Conservation (phyloP, 257 asterid genomes). For the Linaria vulgaris region DNA sequence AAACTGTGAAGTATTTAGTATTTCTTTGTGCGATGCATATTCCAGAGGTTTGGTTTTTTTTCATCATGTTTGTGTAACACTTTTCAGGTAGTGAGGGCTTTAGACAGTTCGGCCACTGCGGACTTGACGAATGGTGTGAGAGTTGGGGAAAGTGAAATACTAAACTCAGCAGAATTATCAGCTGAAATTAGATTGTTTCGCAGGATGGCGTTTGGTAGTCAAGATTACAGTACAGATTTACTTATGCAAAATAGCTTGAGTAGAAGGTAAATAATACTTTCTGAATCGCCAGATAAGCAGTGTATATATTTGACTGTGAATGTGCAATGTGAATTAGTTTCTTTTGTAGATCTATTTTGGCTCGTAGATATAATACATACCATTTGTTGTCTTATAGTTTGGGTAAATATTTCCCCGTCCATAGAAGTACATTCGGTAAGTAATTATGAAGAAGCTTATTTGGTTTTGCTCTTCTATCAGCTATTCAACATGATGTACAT, state of each 20-base stretch:
- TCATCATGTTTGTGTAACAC: slow-evolving; percentile 10
- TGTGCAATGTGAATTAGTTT: slow-evolving; percentile 19
- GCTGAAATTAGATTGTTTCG: slow-evolving; percentile 78
- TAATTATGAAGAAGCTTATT: slow-evolving; percentile 31
- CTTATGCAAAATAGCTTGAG: slow-evolving; percentile 54
- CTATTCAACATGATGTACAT: neutral
- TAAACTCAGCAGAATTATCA: slow-evolving; percentile 71
- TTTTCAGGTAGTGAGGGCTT: slow-evolving; percentile 79
- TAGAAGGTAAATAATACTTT: slow-evolving; percentile 24
- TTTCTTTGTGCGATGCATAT: no score
- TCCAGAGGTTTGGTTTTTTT: no score
- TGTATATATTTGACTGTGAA: slow-evolving; percentile 25
- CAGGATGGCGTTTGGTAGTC: slow-evolving; percentile 89
- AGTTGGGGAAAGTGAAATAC: slow-evolving; percentile 81
- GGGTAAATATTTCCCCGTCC: slow-evolving; percentile 37
- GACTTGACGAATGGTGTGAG: slow-evolving; percentile 87
- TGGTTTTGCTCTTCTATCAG: slow-evolving; percentile 28
- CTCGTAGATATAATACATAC: slow-evolving; percentile 19
- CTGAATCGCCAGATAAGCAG: slow-evolving; percentile 19
- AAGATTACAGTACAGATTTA: slow-evolving; percentile 65
- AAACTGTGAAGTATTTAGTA: no score
- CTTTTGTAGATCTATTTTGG: slow-evolving; percentile 29
- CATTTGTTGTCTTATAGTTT: slow-evolving; percentile 31
- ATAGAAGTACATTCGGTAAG: no score
- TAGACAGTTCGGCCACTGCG: slow-evolving; percentile 56